phyloP scores from a whole-genome alignment of 768 basidiomycete species.

The Clavaria fumosa region DNA sequence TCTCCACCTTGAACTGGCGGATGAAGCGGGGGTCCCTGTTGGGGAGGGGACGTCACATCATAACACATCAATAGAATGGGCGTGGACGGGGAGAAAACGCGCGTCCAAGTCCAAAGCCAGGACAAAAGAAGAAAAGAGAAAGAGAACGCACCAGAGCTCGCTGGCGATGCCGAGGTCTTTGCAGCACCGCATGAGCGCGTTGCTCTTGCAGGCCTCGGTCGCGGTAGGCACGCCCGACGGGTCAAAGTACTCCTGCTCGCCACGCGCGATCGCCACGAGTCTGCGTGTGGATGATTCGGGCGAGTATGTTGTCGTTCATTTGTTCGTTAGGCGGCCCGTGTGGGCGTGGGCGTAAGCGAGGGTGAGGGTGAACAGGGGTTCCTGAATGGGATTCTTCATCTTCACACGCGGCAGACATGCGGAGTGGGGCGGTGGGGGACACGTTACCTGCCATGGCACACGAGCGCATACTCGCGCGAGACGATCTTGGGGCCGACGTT shows the following conservation, averaged over 20 bases:
- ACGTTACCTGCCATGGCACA: slow-evolving; percentile 83
- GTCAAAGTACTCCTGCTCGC: slow-evolving; percentile 96
- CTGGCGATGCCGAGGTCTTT: slow-evolving; percentile 94
- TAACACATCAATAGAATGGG: too few relatives aligned
- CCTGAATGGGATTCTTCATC: too few relatives aligned
- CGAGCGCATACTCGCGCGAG: slow-evolving; percentile 85
- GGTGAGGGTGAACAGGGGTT: too few relatives aligned
- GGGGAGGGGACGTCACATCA: too few relatives aligned
- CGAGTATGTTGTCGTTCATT: neutral
- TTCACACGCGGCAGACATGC: too few relatives aligned
- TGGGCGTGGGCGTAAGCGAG: too few relatives aligned
- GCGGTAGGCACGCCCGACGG: slow-evolving; percentile 83
- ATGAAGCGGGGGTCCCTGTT: slow-evolving; percentile 94
- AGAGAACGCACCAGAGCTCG: slow-evolving; percentile 66
- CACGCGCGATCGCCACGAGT: slow-evolving; percentile 78
- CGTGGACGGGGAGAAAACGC: too few relatives aligned
- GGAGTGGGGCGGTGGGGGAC: slow-evolving; percentile 14
- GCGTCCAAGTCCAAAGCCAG: too few relatives aligned
- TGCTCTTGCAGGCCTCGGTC: slow-evolving; percentile 89
- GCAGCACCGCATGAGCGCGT: slow-evolving; percentile 94
- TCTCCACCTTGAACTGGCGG: slow-evolving; percentile 73
- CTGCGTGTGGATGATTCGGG: too few relatives aligned
- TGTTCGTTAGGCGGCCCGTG: too few relatives aligned
- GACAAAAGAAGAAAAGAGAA: neutral
- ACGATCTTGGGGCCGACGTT: slow-evolving; percentile 81